Evolutionary conservation across 345 rosid species (phyloP).

Genomic region (Pugionium cornutum): DNA sequence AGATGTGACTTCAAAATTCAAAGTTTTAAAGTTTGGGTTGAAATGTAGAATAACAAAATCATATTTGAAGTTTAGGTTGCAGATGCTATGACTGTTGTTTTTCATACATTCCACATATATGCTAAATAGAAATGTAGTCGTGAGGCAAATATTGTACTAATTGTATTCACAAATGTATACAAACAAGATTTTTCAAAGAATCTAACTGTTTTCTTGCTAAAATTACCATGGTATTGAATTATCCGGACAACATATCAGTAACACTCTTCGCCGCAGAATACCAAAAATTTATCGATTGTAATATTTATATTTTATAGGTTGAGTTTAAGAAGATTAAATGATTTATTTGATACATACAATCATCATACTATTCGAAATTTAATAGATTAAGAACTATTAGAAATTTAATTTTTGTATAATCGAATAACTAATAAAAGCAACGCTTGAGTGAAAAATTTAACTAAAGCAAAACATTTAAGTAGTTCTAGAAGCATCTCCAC

Average conservation of each 20-base stretch:
- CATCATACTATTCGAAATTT: neutral
- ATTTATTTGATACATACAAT: constrained; percentile 10
- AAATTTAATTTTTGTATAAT: neutral
- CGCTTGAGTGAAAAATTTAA: neutral
- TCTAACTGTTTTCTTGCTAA: neutral
- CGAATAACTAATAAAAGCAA: constrained; percentile 6
- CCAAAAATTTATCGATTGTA: neutral
- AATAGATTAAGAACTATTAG: too few relatives aligned
- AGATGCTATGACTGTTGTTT: too few relatives aligned
- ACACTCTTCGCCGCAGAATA: neutral
- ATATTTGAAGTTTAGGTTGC: too few relatives aligned
- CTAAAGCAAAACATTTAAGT: neutral
- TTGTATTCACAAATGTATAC: neutral
- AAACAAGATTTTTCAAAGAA: neutral
- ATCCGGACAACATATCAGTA: neutral
- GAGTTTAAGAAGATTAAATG: constrained; percentile 7
- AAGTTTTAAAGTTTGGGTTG: too few relatives aligned
- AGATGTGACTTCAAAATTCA: too few relatives aligned
- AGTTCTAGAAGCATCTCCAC: too few relatives aligned
- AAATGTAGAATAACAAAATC: too few relatives aligned
- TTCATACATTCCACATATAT: too few relatives aligned
- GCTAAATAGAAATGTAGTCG: too few relatives aligned
- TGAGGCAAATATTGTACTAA: too few relatives aligned
- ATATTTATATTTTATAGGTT: neutral
- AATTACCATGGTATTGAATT: too few relatives aligned